Evolutionary conservation across 306 rosid genomes (phyloP).

Genomic region (Hippophae tibetana): DNA sequence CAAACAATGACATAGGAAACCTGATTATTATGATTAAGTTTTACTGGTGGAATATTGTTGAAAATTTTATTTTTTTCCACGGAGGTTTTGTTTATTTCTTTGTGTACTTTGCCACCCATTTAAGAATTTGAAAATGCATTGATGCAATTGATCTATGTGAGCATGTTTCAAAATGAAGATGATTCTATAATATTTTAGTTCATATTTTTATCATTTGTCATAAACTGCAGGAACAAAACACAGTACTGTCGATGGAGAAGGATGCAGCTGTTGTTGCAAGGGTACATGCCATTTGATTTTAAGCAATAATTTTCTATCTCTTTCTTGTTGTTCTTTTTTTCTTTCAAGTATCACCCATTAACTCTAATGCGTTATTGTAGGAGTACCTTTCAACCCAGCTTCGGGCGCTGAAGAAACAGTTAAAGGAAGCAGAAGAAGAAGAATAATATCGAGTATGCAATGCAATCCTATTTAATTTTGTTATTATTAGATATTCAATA

Average conservation of each 20-base stretch:
- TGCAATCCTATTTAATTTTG: slow-evolving; percentile 1
- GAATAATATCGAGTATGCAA: slow-evolving; percentile 83
- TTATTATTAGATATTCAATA: neutral
- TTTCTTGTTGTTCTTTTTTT: neutral
- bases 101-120: neutral
- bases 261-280: slow-evolving; percentile 93
- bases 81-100: neutral
- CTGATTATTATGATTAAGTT: neutral
- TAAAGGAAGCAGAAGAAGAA: slow-evolving; percentile 79
- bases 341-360: neutral
- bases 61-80: neutral
- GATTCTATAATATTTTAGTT: neutral
- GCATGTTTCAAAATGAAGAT: too few relatives aligned
- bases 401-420: slow-evolving; percentile 65
- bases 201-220: slow-evolving; percentile 1
- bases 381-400: slow-evolving; percentile 90
- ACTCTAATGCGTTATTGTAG: slow-evolving; percentile 33
- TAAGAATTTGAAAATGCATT: too few relatives aligned
- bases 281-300: slow-evolving; percentile 27
- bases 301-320: slow-evolving; percentile 2
- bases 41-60: neutral
- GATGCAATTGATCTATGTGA: too few relatives aligned
- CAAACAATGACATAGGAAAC: neutral
- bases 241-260: slow-evolving; percentile 89
- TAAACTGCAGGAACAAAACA: slow-evolving; percentile 49